Base-by-base conservation (phyloP, 2,329 filamentous ascomycete species). In the Epichloe elymi region DNA sequence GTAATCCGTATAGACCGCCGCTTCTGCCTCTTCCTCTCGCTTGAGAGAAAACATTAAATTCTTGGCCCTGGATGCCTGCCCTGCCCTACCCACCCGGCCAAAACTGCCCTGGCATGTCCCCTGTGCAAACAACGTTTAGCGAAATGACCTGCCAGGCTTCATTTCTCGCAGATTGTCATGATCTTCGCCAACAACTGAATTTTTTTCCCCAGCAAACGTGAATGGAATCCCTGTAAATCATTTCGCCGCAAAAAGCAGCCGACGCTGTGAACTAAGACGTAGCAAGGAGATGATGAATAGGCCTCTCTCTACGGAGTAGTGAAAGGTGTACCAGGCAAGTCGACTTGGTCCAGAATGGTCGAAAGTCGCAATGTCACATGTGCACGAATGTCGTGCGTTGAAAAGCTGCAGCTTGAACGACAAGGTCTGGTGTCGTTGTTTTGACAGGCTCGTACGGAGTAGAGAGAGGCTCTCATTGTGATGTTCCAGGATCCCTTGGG, bases 51-150 rank as follows among this genome's bases (percentile, higher is more conserved):
- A 30, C 26, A 30, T 10, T 8, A 10, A 30, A 30, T 30, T 30
- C 26, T 30, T 11, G 8, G 20, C 19, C 19, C 20, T 26, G 12
- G 19, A 14, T 44, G 12, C 23, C 35, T 44, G 42, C 23, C 42
- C 42, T 44, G 6, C 42, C 33, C 44, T 46, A 8, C 17, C 23
- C 44, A 14, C 14, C 26, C n/a, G 8, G 26, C 42, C 30, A 19
- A 20, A 17, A 19, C 1, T 23, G 40, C 42, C 42, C 42, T 35
- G 42, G 23, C 42, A 44, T 38, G 4, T 36, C 57, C 54, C 40
- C 58, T 58, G 60, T 61, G 56, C 59, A 65, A 58, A 60, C 60
- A 54, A 54, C 55, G 56, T 56, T 59, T 60, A 66, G 64, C 64
- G 64, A 66, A 60, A 66, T 66, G 64, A 66, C 53, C 17, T 30